Base-by-base conservation (phyloP, 805 yeast genomes). In the Candida krabiensis region DNA sequence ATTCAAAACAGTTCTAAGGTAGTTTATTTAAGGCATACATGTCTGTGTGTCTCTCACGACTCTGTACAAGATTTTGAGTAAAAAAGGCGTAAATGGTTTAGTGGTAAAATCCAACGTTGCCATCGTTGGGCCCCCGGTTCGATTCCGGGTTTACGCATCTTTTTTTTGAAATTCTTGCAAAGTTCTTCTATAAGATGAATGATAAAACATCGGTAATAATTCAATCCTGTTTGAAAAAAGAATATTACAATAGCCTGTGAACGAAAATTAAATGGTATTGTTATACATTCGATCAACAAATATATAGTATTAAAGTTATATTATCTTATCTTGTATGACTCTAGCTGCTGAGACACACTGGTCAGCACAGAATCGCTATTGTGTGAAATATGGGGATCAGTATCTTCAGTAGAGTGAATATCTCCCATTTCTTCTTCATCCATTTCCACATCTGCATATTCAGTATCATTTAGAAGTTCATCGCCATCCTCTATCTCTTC, bases 41-140 rank as follows among this genome's bases (percentile, higher is more conserved):
- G n/a, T n/a, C n/a, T n/a, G n/a, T n/a, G n/a, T n/a, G n/a, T n/a
- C n/a, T n/a, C n/a, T n/a, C n/a, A n/a, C n/a, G n/a, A n/a, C n/a
- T n/a, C n/a, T n/a, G n/a, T n/a, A n/a, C n/a, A n/a, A n/a, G n/a
- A n/a, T n/a, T n/a, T n/a, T n/a, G n/a, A n/a, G n/a, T n/a, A n/a
- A n/a, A 21, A 21, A 8, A 8, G 9, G 55, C 55, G 55, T 42
- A 50, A 50, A 44, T 50, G 55, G 55, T 50, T 50, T 50, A 50
- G 55, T 50, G 55, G 55, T 50, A 50, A 50, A 50, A 50, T 50
- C 46, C 55, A 49, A 48, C 55, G 52, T 50, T 50, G 55, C 55
- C 55, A 50, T 50, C 52, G 55, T 48, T 49, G 55, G 46, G 55
- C 55, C 55, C 54, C 55, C 52, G 55, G 55, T 50, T 50, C 55